Percentiles rank a stretch among this genome's conserved stretches.
phyloP scores from a whole-genome alignment of 2,329 filamentous ascomycete genomes.

The Exophiala viscosa region DNA sequence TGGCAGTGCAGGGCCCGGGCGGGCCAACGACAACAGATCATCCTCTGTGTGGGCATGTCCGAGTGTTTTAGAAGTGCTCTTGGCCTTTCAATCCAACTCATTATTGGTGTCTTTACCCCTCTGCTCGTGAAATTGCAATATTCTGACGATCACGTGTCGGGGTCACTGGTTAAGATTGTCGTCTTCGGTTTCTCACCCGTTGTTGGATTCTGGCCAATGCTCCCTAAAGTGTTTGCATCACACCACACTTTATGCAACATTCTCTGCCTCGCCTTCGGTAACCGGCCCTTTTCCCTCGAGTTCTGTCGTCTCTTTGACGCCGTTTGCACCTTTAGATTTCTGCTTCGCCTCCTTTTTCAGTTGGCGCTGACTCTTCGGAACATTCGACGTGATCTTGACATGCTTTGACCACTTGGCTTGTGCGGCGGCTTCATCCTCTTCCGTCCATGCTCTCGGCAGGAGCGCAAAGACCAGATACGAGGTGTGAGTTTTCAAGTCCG shows the following conservation, averaged over 20 bases:
- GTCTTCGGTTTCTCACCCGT: no score
- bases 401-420: constrained; percentile 53
- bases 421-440: constrained; percentile 71
- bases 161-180: neutral
- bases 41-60: no score
- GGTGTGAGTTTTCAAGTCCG: constrained; percentile 91
- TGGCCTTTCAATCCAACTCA: no score
- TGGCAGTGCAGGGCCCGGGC: no score
- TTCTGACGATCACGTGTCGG: constrained; percentile 1
- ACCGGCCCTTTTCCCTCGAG: neutral
- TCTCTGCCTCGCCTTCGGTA: neutral
- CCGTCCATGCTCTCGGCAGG: constrained; percentile 79
- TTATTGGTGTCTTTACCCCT: no score
- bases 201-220: no score
- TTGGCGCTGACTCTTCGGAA: constrained; percentile 25
- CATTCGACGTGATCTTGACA: constrained; percentile 16
- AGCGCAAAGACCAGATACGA: constrained; percentile 95
- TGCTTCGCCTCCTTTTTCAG: constrained; percentile 29
- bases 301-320: neutral
- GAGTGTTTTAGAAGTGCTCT: no score
- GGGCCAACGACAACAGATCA: no score
- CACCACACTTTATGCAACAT: neutral
- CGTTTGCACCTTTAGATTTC: constrained; percentile 15
- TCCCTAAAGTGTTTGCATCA: no score
- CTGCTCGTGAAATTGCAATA: no score